Evolutionary conservation across 2,329 filamentous ascomycete species (phyloP).

Genomic region (Zalaria sp.): DNA sequence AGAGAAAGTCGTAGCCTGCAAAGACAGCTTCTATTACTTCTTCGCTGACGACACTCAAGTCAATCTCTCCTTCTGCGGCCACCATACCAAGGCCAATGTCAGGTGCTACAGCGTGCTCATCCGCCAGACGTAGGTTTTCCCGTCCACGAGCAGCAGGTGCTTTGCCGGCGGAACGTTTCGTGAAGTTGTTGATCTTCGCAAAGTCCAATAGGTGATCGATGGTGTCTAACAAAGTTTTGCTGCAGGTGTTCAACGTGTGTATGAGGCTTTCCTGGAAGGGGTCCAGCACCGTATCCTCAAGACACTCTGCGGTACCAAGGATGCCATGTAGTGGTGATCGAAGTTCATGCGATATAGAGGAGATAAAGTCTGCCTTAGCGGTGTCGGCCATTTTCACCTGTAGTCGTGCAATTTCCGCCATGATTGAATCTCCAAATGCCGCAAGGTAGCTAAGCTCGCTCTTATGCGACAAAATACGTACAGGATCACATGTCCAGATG

Average conservation of each 20-base stretch:
- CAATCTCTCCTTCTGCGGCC: background rate
- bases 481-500: slow-evolving; percentile 25
- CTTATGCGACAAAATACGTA: slow-evolving; percentile 18
- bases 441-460: slow-evolving; percentile 26
- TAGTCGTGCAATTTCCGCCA: slow-evolving; percentile 23
- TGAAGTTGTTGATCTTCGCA: slow-evolving; percentile 24
- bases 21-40: slow-evolving; percentile 5
- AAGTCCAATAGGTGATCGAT: slow-evolving; percentile 23
- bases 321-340: slow-evolving; percentile 30
- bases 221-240: slow-evolving; percentile 20
- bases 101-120: slow-evolving; percentile 2
- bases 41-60: slow-evolving; percentile 3
- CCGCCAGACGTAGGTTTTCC: no score
- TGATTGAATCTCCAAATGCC: slow-evolving; percentile 25
- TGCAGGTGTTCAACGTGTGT: slow-evolving; percentile 24
- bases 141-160: slow-evolving; percentile 7
- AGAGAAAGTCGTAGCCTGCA: slow-evolving; percentile 29
- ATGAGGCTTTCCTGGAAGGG: slow-evolving; percentile 28
- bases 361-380: slow-evolving; percentile 35
- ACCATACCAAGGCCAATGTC: slow-evolving; percentile 2
- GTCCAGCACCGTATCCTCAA: slow-evolving; percentile 27
- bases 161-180: slow-evolving; percentile 10
- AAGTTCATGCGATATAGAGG: slow-evolving; percentile 36
- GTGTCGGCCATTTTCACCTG: slow-evolving; percentile 26
- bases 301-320: slow-evolving; percentile 26